Evolutionary conservation across 768 basidiomycete genomes (phyloP), one percentile per base, ranked within the genome.

Genomic region (Leucocoprinus leucothites): DNA sequence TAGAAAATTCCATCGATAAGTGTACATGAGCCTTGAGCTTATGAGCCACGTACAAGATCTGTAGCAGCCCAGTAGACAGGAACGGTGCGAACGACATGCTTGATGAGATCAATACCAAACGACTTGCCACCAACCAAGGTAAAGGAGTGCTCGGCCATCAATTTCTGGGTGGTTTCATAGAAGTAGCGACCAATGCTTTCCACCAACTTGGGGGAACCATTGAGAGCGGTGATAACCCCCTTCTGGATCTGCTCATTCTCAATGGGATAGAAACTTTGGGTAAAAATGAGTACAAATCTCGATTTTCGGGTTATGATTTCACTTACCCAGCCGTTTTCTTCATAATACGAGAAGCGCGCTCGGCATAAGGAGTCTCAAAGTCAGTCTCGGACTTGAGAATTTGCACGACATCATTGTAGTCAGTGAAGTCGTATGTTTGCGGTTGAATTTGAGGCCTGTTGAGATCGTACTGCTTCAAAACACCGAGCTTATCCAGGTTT

Each of bases 11-110:
- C 54, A 44, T 38, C 57, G 44, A 28, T 51, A 42, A 11, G 16
- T 43, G 40, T n/a, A 24, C 2, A 34, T 22, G 21, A 1, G 8
- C 21, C 16, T 19, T 47, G n/a, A 14, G n/a, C 36, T 5, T 51
- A 18, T 8, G 19, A 34, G 25, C 42, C 2, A 74, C 85, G 45
- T 57, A 91, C 91, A 31, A 93, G 70, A 44, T 90, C 84, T 19
- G 68, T 69, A 3, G 88, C 84, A 24, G 77, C 82, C 88, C 90
- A 94, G 58, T 80, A 69, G 22, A 90, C 69, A 9, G 91, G 85
- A 1, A 87, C 76, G 34, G 73, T 63, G 63, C 80, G 85, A 56
- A 91, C 63, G 7, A 92, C 87, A 60, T 88, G 81, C 14, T 77
- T 76, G 11, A 87, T 84, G 46, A 93, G 69, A 63, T 94, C 87